Conservation (phyloP, 2,329 filamentous ascomycete genomes). For the Akanthomyces lecanii region DNA sequence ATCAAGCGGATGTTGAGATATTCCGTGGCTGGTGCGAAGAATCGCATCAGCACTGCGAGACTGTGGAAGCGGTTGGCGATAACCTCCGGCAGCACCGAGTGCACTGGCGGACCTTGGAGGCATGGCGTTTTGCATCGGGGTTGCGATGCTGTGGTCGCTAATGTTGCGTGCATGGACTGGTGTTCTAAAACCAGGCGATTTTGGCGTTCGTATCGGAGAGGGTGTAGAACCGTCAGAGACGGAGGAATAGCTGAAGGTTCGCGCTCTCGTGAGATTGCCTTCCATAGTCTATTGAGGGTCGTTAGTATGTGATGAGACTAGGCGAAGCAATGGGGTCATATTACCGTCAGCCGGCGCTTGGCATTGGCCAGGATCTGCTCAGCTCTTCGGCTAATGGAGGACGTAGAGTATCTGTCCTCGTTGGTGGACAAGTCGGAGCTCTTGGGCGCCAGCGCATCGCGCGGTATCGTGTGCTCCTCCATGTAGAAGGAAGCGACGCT, state of each 20-base stretch:
- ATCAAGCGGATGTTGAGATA: constrained; percentile 39
- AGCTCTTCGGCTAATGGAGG: constrained; percentile 73
- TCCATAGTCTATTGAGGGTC: constrained; percentile 71
- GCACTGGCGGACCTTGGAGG: constrained; percentile 61
- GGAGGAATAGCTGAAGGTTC: constrained; percentile 51
- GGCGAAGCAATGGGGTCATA: constrained; percentile 28
- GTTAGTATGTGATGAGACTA: not conserved
- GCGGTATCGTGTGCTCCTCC: constrained; percentile 30
- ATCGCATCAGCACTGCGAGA: constrained; percentile 43
- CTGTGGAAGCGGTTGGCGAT: constrained; percentile 45
- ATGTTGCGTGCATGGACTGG: constrained; percentile 27
- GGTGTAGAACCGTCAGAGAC: constrained; percentile 49
- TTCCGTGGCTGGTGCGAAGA: constrained; percentile 32
- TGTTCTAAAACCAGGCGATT: constrained; percentile 22
- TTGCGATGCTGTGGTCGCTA: constrained; percentile 28
- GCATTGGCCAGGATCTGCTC: constrained; percentile 91
- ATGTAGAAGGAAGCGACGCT: constrained; percentile 57
- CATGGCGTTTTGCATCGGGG: constrained; percentile 26
- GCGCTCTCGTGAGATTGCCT: constrained; percentile 77
- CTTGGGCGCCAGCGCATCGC: not conserved
- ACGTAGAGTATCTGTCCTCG: constrained; percentile 65
- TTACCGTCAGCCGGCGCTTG: constrained; percentile 80
- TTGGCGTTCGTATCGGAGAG: constrained; percentile 42
- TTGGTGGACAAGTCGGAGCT: constrained; percentile 12
- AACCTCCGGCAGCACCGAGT: constrained; percentile 54